phyloP scores from a whole-genome alignment of 768 basidiomycete genomes.

The Kondoa subrosea region DNA sequence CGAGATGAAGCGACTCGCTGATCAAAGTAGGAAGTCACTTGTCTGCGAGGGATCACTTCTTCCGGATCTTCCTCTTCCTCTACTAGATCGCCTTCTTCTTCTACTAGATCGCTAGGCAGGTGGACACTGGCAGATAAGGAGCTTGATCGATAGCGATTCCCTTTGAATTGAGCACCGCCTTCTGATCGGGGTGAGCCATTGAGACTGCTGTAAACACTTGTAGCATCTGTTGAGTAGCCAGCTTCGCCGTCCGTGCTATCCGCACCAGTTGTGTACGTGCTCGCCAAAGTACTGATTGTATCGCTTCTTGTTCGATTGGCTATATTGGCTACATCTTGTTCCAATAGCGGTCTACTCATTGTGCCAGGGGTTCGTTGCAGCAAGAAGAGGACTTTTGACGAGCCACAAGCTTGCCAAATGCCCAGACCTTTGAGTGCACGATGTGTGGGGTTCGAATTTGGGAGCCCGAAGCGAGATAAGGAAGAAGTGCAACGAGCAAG shows the following conservation, averaged over 20 bases:
- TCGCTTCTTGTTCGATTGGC: too few species aligned
- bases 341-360: too few species aligned
- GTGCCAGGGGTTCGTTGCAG: too few species aligned
- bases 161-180: background rate
- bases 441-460: too few species aligned
- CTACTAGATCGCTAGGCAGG: background rate
- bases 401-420: too few species aligned
- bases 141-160: background rate
- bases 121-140: background rate
- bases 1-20: background rate
- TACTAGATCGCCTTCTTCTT: background rate
- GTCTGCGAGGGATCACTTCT: background rate
- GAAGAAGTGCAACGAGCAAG: too few species aligned
- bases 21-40: background rate
- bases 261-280: background rate
- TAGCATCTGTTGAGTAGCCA: background rate
- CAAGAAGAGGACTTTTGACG: too few species aligned
- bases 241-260: background rate
- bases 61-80: background rate
- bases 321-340: too few species aligned
- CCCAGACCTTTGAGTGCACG: too few species aligned
- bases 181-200: background rate
- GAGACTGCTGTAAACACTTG: background rate
- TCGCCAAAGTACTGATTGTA: background rate
- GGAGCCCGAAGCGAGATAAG: too few species aligned